Conservation (phyloP, 106 monocot genomes). For the Dactylorhiza incarnata region DNA sequence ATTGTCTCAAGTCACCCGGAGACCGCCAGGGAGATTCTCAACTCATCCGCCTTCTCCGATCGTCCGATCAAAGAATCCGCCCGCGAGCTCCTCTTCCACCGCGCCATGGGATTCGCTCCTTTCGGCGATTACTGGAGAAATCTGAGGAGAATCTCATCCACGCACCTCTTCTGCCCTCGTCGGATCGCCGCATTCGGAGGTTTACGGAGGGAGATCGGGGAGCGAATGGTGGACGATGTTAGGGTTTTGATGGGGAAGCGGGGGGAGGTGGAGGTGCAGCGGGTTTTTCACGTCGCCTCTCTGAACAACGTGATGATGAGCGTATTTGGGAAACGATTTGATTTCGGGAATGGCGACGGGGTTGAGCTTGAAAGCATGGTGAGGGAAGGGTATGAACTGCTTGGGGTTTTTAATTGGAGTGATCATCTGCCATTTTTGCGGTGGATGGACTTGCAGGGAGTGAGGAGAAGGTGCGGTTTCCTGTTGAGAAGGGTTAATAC, state of each 20-base stretch:
- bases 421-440: slow-evolving; percentile 52
- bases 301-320: slow-evolving; percentile 49
- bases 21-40: slow-evolving; percentile 60
- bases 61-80: slow-evolving; percentile 72
- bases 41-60: slow-evolving; percentile 45
- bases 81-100: slow-evolving; percentile 60
- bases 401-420: slow-evolving; percentile 59
- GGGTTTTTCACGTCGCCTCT: slow-evolving; percentile 48
- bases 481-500: slow-evolving; percentile 35
- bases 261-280: slow-evolving; percentile 34
- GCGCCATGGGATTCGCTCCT: slow-evolving; percentile 74
- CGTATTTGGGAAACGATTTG: slow-evolving; percentile 48
- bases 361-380: slow-evolving; percentile 46
- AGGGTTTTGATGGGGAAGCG: slow-evolving; percentile 17
- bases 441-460: slow-evolving; percentile 55
- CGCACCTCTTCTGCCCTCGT: slow-evolving; percentile 39
- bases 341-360: slow-evolving; percentile 28
- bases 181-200: slow-evolving; percentile 21
- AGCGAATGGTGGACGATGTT: slow-evolving; percentile 35
- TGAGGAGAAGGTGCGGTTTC: slow-evolving; percentile 42
- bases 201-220: slow-evolving; percentile 25
- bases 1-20: slow-evolving; percentile 54
- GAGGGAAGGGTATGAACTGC: slow-evolving; percentile 56
- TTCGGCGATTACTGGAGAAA: slow-evolving; percentile 64
- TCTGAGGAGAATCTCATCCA: slow-evolving; percentile 34